A percentile compares a stretch with the other conserved stretches of the same genome.
These are phyloP conservation scores for Scutellaria minor DNA, from an alignment of 257 asterid species.

Conservation along the genomic window DNA sequence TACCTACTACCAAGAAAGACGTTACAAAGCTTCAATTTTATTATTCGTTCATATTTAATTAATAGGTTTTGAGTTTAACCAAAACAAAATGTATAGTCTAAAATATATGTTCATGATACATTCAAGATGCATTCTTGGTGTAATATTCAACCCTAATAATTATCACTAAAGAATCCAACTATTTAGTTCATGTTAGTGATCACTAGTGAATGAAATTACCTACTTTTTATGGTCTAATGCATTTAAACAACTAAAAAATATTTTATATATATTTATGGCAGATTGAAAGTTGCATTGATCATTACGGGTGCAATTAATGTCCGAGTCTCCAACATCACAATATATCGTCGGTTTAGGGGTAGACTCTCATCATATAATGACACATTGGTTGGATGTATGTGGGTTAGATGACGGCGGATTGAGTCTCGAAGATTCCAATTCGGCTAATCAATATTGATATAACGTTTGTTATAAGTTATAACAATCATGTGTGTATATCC, in stretches of 20 bases:
- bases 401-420: background rate
- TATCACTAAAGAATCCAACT: too few relatives aligned
- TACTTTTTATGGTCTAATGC: too few relatives aligned
- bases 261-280: background rate
- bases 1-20: constrained; percentile 24
- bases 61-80: background rate
- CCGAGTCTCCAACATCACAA: too few relatives aligned
- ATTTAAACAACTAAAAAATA: too few relatives aligned
- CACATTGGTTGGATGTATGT: background rate
- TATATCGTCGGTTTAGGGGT: background rate
- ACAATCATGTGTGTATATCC: too few relatives aligned
- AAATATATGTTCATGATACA: background rate
- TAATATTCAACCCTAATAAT: too few relatives aligned
- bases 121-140: too few relatives aligned
- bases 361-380: background rate
- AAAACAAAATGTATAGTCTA: background rate
- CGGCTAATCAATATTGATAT: too few relatives aligned
- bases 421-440: too few relatives aligned
- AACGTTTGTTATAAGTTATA: too few relatives aligned
- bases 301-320: background rate
- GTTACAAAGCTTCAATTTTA: background rate
- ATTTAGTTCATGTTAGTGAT: too few relatives aligned
- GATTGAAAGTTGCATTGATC: background rate
- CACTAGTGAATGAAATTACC: too few relatives aligned
- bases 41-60: background rate